Conservation (phyloP, 495 filamentous ascomycete genomes). For the Extremus antarcticus region DNA sequence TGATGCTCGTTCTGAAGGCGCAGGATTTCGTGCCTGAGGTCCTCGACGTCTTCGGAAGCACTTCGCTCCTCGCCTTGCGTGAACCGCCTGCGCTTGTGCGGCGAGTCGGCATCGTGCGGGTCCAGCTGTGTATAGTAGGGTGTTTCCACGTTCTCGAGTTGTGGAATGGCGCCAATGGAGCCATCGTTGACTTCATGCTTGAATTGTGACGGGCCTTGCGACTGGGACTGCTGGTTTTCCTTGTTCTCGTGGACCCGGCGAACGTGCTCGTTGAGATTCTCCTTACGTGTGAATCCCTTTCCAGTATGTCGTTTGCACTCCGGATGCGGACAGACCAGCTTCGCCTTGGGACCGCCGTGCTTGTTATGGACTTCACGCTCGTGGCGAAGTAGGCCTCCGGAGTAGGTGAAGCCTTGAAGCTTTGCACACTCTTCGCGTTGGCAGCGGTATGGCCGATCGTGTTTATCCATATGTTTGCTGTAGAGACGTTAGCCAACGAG, state of each 20-base stretch:
- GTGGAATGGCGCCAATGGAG: slow-evolving; percentile 30
- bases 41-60: slow-evolving; percentile 36
- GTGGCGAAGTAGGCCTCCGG: slow-evolving; percentile 75
- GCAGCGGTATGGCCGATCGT: slow-evolving; percentile 84
- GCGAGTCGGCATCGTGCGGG: slow-evolving; percentile 17
- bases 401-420: slow-evolving; percentile 86
- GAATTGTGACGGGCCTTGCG: slow-evolving; percentile 10
- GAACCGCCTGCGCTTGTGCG: slow-evolving; percentile 13
- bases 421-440: slow-evolving; percentile 67
- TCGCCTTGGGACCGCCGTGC: slow-evolving; percentile 69
- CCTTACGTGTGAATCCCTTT: slow-evolving; percentile 72
- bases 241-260: slow-evolving; percentile 50
- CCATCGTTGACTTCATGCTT: slow-evolving; percentile 39
- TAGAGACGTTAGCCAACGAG: background rate
- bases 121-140: background rate
- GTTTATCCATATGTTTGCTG: slow-evolving; percentile 96
- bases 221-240: slow-evolving; percentile 6
- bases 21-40: slow-evolving; percentile 44
- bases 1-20: slow-evolving; percentile 22
- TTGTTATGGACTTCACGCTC: slow-evolving; percentile 85
- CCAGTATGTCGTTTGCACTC: slow-evolving; percentile 69
- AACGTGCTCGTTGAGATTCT: slow-evolving; percentile 82
- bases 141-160: slow-evolving; percentile 20
- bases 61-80: slow-evolving; percentile 30
- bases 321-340: slow-evolving; percentile 63